Conservation (phyloP, 2,329 filamentous ascomycete species). For the Lithohypha guttulata region DNA sequence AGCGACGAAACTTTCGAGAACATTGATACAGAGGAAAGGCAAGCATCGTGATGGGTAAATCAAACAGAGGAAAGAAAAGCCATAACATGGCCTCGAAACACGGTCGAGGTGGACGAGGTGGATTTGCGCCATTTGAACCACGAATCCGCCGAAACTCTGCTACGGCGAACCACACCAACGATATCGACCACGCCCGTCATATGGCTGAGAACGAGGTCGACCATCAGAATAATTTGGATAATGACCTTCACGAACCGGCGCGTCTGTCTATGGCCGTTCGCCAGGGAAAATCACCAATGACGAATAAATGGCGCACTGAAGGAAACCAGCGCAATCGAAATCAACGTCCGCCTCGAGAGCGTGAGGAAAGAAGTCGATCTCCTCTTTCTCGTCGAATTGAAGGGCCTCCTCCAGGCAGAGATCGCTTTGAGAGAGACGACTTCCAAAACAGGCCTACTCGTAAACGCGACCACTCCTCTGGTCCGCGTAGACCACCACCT, state of each 20-base stretch:
- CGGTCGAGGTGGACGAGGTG: too few species aligned
- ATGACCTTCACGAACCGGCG: slow-evolving; percentile 28
- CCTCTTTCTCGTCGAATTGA: slow-evolving; percentile 9
- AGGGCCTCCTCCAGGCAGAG: slow-evolving; percentile 7
- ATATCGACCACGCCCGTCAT: not conserved
- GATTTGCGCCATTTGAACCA: not conserved
- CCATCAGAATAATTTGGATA: not conserved
- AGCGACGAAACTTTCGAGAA: too few species aligned
- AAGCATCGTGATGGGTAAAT: too few species aligned
- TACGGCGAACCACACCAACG: not conserved
- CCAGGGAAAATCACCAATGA: slow-evolving; percentile 40
- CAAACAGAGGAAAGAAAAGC: too few species aligned
- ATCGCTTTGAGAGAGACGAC: slow-evolving; percentile 9
- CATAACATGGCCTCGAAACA: too few species aligned
- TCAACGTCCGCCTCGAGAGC: slow-evolving; percentile 33
- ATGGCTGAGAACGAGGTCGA: not conserved
- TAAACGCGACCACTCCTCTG: slow-evolving; percentile 14
- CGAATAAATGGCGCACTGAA: slow-evolving; percentile 40
- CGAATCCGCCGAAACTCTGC: not conserved
- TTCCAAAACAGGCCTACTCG: slow-evolving; percentile 9
- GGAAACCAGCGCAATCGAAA: slow-evolving; percentile 31
- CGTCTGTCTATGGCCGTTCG: slow-evolving; percentile 40
- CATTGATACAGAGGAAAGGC: too few species aligned
- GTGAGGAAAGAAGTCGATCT: slow-evolving; percentile 14
- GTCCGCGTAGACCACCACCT: slow-evolving; percentile 13